phyloP scores from a whole-genome alignment of 371 early-diverging fungal genomes.

The Apophysomyces elegans region DNA sequence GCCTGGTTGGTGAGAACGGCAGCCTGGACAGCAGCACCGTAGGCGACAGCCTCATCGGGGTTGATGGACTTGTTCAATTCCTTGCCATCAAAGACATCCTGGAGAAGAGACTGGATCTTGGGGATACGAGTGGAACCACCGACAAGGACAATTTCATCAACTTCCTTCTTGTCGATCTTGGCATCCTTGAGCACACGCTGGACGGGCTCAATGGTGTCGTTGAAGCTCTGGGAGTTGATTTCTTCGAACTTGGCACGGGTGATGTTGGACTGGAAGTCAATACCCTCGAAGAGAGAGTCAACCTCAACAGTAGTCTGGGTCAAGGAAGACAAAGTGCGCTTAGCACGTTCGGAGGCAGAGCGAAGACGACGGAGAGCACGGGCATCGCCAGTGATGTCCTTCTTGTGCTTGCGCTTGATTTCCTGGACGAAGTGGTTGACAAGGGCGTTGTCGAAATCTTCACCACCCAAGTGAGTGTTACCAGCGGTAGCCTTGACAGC shows the following conservation, averaged over 20 bases:
- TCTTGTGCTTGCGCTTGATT: slow-evolving; percentile 85
- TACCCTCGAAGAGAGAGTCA: slow-evolving; percentile 91
- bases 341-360: slow-evolving; percentile 96
- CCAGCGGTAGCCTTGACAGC: slow-evolving; percentile 89
- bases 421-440: slow-evolving; percentile 82
- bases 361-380: slow-evolving; percentile 94
- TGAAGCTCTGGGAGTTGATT: slow-evolving; percentile 86
- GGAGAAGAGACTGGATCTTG: slow-evolving; percentile 97
- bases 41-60: slow-evolving; percentile 96
- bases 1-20: slow-evolving; percentile 78
- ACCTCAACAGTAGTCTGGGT: slow-evolving; percentile 87
- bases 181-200: slow-evolving; percentile 88
- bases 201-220: slow-evolving; percentile 83
- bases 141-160: slow-evolving; percentile 98
- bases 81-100: slow-evolving; percentile 92
- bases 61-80: slow-evolving; percentile 88
- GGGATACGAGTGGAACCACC: slow-evolving; percentile 99
- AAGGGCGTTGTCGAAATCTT: slow-evolving; percentile 95
- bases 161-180: slow-evolving; percentile 89
- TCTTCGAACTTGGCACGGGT: slow-evolving; percentile 95
- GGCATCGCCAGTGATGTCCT: slow-evolving; percentile 81
- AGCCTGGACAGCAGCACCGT: slow-evolving; percentile 95
- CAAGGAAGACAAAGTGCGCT: slow-evolving; percentile 93
- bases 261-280: slow-evolving; percentile 87
- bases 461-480: slow-evolving; percentile 95